phyloP scores from a whole-genome alignment of 202 grass and related monocot genomes.

The Carex sylvatica region DNA sequence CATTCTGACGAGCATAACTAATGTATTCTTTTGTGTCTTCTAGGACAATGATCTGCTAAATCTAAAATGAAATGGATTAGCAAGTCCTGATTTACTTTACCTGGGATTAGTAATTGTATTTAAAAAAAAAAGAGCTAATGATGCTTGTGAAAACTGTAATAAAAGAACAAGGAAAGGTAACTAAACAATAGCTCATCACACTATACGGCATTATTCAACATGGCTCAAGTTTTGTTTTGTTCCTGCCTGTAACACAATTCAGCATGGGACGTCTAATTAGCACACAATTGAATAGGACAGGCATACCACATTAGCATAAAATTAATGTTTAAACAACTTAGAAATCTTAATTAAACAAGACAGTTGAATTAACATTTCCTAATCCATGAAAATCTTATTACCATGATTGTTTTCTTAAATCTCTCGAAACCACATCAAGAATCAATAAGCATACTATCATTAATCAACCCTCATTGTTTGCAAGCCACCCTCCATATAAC shows the following conservation, averaged over 20 bases:
- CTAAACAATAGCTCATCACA: background rate
- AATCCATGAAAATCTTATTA: background rate
- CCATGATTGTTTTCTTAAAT: background rate
- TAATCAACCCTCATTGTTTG: background rate
- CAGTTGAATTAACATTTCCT: background rate
- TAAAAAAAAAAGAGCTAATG: background rate
- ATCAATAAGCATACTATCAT: background rate
- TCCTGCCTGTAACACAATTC: background rate
- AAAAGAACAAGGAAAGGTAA: background rate
- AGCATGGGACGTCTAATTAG: background rate
- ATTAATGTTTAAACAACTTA: background rate
- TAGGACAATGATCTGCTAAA: conserved; percentile 77
- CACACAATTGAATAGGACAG: background rate
- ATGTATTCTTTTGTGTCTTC: conserved; percentile 94
- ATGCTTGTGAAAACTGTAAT: background rate
- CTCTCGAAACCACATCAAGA: background rate
- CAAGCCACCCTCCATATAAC: background rate
- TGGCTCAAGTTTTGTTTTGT: background rate
- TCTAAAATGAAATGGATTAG: conserved; percentile 14
- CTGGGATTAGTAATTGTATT: background rate
- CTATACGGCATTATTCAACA: background rate
- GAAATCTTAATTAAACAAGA: background rate
- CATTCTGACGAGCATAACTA: conserved; percentile 52
- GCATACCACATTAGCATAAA: background rate
- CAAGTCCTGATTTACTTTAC: background rate